These are phyloP conservation scores for Polysphondylium violaceum DNA, from an alignment of 78 protist genomes.

Conservation along the genomic window DNA sequence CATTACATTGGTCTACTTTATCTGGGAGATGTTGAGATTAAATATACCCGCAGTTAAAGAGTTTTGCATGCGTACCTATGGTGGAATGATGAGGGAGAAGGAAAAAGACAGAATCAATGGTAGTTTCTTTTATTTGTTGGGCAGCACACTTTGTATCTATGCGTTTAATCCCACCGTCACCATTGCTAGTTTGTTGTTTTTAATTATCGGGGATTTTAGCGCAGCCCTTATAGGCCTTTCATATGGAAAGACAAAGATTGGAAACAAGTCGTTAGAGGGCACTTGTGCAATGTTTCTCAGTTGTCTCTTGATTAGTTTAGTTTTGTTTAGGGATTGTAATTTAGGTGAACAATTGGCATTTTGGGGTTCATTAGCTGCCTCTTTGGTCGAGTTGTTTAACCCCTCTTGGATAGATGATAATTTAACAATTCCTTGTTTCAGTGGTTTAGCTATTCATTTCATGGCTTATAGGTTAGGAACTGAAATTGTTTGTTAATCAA, in stretches of 20 bases:
- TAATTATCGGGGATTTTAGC: conserved; percentile 65
- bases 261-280: conserved; percentile 60
- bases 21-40: conserved; percentile 63
- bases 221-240: conserved; percentile 72
- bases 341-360: conserved; percentile 66
- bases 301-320: conserved; percentile 39
- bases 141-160: conserved; percentile 33
- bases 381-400: conserved; percentile 52
- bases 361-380: conserved; percentile 58
- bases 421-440: conserved; percentile 52
- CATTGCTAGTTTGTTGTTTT: conserved; percentile 18
- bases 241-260: conserved; percentile 66
- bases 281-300: conserved; percentile 40
- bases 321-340: conserved; percentile 18
- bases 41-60: conserved; percentile 43
- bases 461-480: conserved; percentile 14
- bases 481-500: not conserved
- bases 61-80: conserved; percentile 19
- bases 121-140: conserved; percentile 34
- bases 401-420: conserved; percentile 64
- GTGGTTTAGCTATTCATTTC: conserved; percentile 36
- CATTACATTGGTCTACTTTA: conserved; percentile 36
- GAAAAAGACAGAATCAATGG: conserved; percentile 70
- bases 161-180: conserved; percentile 24
- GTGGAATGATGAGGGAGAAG: conserved; percentile 67